Evolutionary conservation across 2,329 filamentous ascomycete genomes (phyloP), one percentile per base, ranked within the genome.

Genomic region (Exutisphaerella laricina): DNA sequence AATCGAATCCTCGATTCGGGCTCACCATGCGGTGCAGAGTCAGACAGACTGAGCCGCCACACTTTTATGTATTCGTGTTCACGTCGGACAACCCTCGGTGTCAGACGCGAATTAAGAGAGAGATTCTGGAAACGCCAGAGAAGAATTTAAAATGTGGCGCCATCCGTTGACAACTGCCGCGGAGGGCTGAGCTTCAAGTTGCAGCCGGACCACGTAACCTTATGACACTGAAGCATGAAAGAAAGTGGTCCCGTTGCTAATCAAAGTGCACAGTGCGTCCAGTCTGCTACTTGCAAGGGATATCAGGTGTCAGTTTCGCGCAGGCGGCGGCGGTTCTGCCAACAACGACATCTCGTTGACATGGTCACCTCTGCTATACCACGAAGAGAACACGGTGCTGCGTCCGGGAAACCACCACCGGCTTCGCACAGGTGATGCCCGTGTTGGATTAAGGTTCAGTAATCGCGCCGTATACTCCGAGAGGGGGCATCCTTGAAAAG

Each of bases 141-240:
- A 43, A 43, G 21, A 43, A 43, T 25, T 31, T 32, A 43, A 41
- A 40, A 13, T 13, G 38, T 40, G 25, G 38, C 20, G 38, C 14
- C 10, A n/a, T 41, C 39, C 30, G 39, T 23, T 35, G 30, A 23
- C 21, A 23, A n/a, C 18, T 34, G 39, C 39, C 39, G 39, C 18
- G 25, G 12, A 6, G 17, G 33, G n/a, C 20, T 13, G 4, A n/a
- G 25, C 26, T 31, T 31, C 13, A 12, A 12, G 22, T 4, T 26
- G n/a, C 35, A 16, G 16, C 36, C 18, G 36, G 36, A 22, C 38
- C 38, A 40, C 38, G 28, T 40, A 40, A 40, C 38, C 38, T 40
- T 32, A 40, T 23, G 9, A 3, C n/a, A 20, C 13, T 17, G 17
- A 5, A 17, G 10, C 6, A 18, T 7, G 16, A 22, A 13, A 16